Evolutionary conservation across 352 stramenopile genomes (phyloP).

Genomic region (Globisporangium ultimum): DNA sequence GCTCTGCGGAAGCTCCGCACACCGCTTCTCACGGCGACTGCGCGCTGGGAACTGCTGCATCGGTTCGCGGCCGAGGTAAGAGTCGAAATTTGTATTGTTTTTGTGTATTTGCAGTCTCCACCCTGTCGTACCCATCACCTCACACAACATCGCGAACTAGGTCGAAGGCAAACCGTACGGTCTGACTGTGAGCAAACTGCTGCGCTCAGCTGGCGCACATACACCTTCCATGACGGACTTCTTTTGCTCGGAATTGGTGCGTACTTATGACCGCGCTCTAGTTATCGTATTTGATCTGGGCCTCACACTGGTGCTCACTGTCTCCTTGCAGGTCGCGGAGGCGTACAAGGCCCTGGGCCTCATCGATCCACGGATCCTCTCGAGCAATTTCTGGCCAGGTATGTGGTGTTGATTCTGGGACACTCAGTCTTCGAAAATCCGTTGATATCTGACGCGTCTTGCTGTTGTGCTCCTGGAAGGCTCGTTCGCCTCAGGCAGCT

Average conservation of each 20-base stretch:
- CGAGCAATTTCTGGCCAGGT: constrained; percentile 62
- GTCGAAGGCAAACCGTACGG: constrained; percentile 49
- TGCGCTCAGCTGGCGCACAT: constrained; percentile 22
- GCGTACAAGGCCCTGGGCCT: constrained; percentile 53
- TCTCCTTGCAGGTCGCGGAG: constrained; percentile 32
- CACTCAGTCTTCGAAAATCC: too few species aligned
- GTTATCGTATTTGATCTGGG: neutral
- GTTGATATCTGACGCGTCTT: neutral
- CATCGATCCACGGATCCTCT: constrained; percentile 26
- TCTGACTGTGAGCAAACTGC: constrained; percentile 45
- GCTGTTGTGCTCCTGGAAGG: constrained; percentile 8
- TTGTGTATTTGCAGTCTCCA: neutral
- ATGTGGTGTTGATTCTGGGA: neutral
- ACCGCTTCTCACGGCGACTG: constrained; percentile 38
- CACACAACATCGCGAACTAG: constrained; percentile 5
- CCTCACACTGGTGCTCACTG: neutral
- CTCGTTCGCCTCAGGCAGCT: constrained; percentile 47
- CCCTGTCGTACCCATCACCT: neutral
- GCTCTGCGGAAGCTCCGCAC: constrained; percentile 45
- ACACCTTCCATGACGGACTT: constrained; percentile 22
- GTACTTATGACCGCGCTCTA: neutral
- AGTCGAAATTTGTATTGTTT: neutral
- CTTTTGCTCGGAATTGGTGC: constrained; percentile 71
- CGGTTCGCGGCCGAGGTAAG: constrained; percentile 36
- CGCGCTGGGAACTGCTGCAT: constrained; percentile 41